Evolutionary conservation across 2,329 filamentous ascomycete genomes (phyloP), one percentile per base, ranked within the genome.

Genomic region (Geosmithia putterillii): DNA sequence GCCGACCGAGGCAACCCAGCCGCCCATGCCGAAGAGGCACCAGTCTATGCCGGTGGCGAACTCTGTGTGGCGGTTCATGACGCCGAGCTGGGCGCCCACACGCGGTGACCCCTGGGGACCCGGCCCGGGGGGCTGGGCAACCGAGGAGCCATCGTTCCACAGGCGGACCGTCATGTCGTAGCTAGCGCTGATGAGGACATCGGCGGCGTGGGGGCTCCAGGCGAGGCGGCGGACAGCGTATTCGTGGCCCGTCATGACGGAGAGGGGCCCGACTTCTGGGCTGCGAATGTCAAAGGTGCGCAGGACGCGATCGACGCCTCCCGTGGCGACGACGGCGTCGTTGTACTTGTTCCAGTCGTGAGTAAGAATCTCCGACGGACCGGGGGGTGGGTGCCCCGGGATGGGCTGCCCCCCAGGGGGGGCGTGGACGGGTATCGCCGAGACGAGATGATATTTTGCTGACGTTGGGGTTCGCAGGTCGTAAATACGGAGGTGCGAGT

Each of bases 291-390:
- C 92, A 55, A 96, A 96, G 0, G 85, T 92, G 40, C 92, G 80
- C 47, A 98, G 81, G 17, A 83, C 67, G 43, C 85, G 76, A 61
- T 98, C 92, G 3, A 96, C 92, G 44, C 92, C 90, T 1, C 79
- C 92, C 0, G 87, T 87, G 0, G 92, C 92, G 44, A 98, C 69
- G 21, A 95, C 71, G 0, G 80, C 83, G 51, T 88, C 79, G 35
- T 84, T 77, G 65, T 98, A 98, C 64, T 98, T 98, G 67, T 98
- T 98, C 92, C 92, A 98, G 62, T 98, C 92, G 63, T 96, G 92
- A 0, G 89, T 95, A 25, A 98, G 74, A 34, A 86, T 79, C 67
- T 98, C 92, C 9, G 79, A 73, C 0, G 88, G 87, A 49, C 53
- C 51, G 10, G 66, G 21, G 20, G 42, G 21, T 15, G 64, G 10